These are phyloP conservation scores for Ambrosia trifida DNA, from an alignment of 129 eudicot species.

Conservation along the genomic window DNA sequence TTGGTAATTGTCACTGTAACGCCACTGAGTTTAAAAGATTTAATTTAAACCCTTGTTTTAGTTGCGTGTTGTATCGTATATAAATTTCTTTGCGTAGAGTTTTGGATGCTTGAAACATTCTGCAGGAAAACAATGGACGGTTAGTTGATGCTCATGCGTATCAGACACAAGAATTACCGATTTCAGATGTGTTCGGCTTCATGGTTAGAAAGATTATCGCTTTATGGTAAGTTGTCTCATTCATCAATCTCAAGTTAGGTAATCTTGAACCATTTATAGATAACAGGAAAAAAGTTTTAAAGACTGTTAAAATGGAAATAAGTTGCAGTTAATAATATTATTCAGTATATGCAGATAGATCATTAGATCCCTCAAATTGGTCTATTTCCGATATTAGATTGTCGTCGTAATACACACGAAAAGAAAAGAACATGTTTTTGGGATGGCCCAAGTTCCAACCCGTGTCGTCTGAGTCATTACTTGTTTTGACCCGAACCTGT, in stretches of 20 bases:
- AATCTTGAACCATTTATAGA: neutral
- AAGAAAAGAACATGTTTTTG: neutral
- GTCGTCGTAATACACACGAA: neutral
- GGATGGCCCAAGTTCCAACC: neutral
- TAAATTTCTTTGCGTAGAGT: neutral
- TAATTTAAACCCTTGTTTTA: constrained; percentile 5
- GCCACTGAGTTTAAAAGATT: neutral
- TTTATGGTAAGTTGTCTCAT: neutral
- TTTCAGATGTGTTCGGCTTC: neutral
- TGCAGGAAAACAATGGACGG: neutral
- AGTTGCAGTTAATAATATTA: neutral
- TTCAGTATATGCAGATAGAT: no score
- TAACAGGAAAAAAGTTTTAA: no score
- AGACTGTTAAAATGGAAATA: neutral
- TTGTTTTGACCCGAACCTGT: neutral
- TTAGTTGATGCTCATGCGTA: no score
- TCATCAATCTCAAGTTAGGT: neutral
- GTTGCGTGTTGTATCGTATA: neutral
- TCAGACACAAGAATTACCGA: no score
- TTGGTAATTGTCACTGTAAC: constrained; percentile 11
- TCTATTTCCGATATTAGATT: neutral
- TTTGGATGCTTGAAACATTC: neutral
- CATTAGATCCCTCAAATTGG: neutral
- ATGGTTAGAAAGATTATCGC: neutral
- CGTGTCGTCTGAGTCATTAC: neutral